Conservation (phyloP, 495 filamentous ascomycete genomes). For the Staphylotrichum longicolle region DNA sequence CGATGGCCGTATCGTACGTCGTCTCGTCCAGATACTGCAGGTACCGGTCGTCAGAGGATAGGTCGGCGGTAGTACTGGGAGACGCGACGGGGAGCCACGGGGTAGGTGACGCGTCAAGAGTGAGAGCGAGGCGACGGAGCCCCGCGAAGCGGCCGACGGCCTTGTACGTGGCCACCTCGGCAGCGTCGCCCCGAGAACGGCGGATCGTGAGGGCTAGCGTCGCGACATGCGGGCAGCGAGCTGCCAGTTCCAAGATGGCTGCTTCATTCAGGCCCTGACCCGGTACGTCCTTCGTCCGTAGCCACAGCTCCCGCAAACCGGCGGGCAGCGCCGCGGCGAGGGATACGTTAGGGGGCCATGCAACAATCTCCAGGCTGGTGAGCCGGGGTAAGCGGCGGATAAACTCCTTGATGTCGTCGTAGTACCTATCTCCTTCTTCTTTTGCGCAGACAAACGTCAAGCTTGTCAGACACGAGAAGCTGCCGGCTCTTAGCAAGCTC, state of each 20-base stretch:
- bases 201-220: constrained; percentile 1
- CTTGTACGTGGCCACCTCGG: neutral
- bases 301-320: constrained; percentile 3
- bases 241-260: neutral
- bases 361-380: constrained; percentile 1
- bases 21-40: too few species aligned
- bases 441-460: neutral
- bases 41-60: too few species aligned
- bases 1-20: neutral
- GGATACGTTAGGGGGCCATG: neutral
- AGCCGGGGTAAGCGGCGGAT: neutral
- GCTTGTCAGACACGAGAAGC: neutral
- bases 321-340: neutral
- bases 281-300: neutral
- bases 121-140: neutral
- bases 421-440: neutral
- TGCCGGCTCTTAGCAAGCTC: neutral
- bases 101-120: neutral
- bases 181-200: constrained; percentile 1
- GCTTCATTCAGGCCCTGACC: neutral
- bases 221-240: neutral
- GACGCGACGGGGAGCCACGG: neutral
- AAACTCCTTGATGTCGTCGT: constrained; percentile 1
- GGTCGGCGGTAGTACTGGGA: neutral
- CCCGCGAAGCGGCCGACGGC: neutral